Conservation (phyloP, 257 asterid species). For the Paraleonurus japonicus region DNA sequence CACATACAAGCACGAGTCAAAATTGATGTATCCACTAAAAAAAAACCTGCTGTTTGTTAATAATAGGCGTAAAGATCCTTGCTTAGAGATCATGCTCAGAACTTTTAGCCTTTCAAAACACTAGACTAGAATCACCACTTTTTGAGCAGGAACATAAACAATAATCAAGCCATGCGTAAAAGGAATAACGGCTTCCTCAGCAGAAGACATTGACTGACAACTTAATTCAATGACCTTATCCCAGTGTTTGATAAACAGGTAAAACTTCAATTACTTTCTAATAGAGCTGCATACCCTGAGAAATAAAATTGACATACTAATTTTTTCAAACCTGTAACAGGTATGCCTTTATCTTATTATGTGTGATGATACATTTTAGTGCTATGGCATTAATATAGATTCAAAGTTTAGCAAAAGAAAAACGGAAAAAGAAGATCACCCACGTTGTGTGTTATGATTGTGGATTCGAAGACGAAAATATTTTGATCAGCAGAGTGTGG, state of each 20-base stretch:
- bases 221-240: background rate
- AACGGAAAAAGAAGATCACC: background rate
- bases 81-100: background rate
- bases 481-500: background rate
- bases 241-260: background rate
- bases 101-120: constrained; percentile 2
- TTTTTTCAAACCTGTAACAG: background rate
- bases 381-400: background rate
- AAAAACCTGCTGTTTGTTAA: background rate
- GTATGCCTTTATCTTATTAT: background rate
- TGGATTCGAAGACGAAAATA: background rate
- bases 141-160: constrained; percentile 7
- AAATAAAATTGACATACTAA: background rate
- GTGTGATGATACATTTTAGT: background rate
- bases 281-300: background rate
- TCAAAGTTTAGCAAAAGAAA: background rate
- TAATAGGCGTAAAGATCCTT: constrained; percentile 14
- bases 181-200: background rate
- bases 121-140: constrained; percentile 10
- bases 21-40: background rate
- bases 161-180: background rate
- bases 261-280: background rate
- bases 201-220: background rate
- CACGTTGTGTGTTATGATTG: background rate
- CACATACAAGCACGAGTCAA: background rate